Evolutionary conservation across 169 alveolate genomes (phyloP).

Genomic region (Cryptosporidium viatorum): DNA sequence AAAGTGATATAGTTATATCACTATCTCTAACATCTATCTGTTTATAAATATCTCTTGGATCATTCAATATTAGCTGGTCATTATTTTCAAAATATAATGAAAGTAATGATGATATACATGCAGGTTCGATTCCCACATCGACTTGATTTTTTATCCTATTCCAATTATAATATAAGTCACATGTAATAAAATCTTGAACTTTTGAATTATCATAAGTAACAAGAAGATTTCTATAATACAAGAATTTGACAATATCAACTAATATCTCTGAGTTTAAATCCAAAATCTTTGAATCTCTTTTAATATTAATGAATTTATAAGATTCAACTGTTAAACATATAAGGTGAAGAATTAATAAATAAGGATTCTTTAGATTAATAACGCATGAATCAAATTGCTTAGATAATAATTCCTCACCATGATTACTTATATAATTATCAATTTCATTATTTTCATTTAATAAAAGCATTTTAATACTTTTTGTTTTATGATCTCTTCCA

Average conservation of each 20-base stretch:
- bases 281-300: constrained; percentile 49
- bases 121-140: constrained; percentile 3
- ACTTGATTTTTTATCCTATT: constrained; percentile 21
- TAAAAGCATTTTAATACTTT: constrained; percentile 39
- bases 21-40: constrained; percentile 35
- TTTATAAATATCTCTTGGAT: constrained; percentile 23
- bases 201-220: constrained; percentile 11
- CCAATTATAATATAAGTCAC: constrained; percentile 59
- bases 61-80: constrained; percentile 13
- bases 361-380: constrained; percentile 52
- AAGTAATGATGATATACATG: constrained; percentile 4
- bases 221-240: constrained; percentile 18
- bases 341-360: constrained; percentile 57
- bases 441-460: constrained; percentile 52
- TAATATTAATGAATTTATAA: constrained; percentile 20
- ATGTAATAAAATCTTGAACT: not conserved
- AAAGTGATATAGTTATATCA: constrained; percentile 26
- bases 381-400: constrained; percentile 40
- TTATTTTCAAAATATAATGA: constrained; percentile 36
- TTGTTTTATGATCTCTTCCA: constrained; percentile 74
- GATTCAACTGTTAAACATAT: constrained; percentile 51
- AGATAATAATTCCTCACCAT: constrained; percentile 24
- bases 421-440: constrained; percentile 52
- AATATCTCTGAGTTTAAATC: not conserved
- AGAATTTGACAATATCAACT: constrained; percentile 7